phyloP scores from a whole-genome alignment of 2,329 filamentous ascomycete genomes.

The Coniochaeta prunicola region DNA sequence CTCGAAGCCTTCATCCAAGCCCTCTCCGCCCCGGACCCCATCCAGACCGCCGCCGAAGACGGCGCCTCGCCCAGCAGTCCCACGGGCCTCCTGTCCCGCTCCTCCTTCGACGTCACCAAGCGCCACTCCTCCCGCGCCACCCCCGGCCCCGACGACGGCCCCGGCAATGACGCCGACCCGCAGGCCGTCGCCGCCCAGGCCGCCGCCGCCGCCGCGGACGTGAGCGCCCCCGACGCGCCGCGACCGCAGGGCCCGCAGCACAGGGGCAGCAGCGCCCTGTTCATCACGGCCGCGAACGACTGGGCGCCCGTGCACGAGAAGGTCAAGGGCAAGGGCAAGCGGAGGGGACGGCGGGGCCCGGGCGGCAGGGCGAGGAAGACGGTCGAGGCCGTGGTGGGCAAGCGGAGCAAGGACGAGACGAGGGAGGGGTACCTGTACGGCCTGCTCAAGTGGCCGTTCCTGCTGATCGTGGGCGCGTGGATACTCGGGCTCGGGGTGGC shows the following conservation, averaged over 20 bases:
- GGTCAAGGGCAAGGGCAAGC: conserved; percentile 34
- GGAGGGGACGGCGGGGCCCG: conserved; percentile 24
- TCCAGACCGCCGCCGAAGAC: conserved; percentile 45
- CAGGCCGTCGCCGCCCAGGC: conserved; percentile 29
- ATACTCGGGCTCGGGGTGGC: conserved; percentile 63
- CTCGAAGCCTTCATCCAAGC: conserved; percentile 74
- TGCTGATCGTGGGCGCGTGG: conserved; percentile 75
- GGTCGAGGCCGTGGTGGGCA: conserved; percentile 34
- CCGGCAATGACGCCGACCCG: conserved; percentile 15
- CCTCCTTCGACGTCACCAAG: conserved; percentile 34
- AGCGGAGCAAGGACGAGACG: conserved; percentile 78
- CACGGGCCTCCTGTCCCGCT: conserved; percentile 22
- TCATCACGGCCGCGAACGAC: conserved; percentile 88
- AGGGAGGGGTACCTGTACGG: conserved; percentile 88
- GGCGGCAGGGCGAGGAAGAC: conserved; percentile 31
- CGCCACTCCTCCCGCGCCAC: conserved; percentile 18
- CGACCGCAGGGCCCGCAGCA: conserved; percentile 6
- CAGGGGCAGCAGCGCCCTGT: conserved; percentile 28
- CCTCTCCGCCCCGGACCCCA: conserved; percentile 71
- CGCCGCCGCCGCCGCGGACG: conserved; percentile 30
- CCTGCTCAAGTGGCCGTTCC: conserved; percentile 84
- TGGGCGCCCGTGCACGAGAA: conserved; percentile 84
- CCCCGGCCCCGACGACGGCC: conserved; percentile 18
- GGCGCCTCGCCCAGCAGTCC: conserved; percentile 40
- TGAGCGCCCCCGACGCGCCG: conserved; percentile 9